Conservation (phyloP, 352 stramenopile species). For the Saprolegnia parasitica region DNA sequence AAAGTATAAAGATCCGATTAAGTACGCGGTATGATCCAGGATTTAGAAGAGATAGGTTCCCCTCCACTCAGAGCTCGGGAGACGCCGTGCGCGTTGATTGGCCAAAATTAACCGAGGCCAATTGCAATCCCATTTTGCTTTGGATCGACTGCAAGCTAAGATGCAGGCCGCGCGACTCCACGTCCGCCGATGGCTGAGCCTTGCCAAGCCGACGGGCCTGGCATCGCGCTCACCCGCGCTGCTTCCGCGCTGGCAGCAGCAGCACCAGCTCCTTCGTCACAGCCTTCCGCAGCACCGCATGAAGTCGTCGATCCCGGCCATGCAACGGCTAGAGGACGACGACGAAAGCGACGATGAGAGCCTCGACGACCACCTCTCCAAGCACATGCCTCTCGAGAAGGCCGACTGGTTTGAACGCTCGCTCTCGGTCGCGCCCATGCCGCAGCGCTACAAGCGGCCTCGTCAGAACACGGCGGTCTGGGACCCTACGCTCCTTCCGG, state of each 20-base stretch:
- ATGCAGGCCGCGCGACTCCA: slow-evolving; percentile 24
- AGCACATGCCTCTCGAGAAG: slow-evolving; percentile 13
- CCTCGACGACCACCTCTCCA: background rate
- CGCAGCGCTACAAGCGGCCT: background rate
- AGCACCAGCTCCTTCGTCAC: background rate
- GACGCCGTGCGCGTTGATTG: slow-evolving; percentile 25
- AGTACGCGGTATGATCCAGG: background rate
- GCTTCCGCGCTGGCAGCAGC: slow-evolving; percentile 22
- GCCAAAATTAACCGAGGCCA: slow-evolving; percentile 7
- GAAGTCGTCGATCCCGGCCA: slow-evolving; percentile 21
- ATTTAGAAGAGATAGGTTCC: slow-evolving; percentile 14
- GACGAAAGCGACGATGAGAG: slow-evolving; percentile 27
- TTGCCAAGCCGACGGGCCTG: background rate
- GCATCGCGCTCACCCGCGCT: background rate
- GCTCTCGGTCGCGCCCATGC: slow-evolving; percentile 6
- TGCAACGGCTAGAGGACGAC: slow-evolving; percentile 14
- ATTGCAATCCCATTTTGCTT: slow-evolving; percentile 19
- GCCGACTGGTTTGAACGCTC: slow-evolving; percentile 27
- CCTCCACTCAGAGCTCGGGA: slow-evolving; percentile 11
- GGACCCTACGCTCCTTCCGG: background rate
- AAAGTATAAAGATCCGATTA: background rate
- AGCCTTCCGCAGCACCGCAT: background rate
- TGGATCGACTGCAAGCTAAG: background rate
- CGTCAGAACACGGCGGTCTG: background rate
- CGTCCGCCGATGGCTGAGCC: slow-evolving; percentile 19